Evolutionary conservation across 2,329 filamentous ascomycete species (phyloP).

Genomic region (Hirsutella minnesotensis): DNA sequence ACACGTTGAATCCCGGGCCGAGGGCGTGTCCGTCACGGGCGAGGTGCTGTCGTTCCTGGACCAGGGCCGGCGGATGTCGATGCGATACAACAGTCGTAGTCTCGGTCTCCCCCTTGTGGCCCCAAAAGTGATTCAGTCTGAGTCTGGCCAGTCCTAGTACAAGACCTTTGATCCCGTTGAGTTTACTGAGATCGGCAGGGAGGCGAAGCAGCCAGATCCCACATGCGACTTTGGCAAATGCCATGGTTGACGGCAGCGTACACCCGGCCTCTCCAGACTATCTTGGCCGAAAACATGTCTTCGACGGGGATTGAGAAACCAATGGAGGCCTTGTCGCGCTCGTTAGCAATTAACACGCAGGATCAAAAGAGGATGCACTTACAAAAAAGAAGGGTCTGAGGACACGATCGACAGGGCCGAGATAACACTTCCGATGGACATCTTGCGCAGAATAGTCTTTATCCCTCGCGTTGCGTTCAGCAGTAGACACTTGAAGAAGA

Average conservation of each 20-base stretch:
- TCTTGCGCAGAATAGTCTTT: neutral
- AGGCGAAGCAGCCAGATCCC: constrained; percentile 41
- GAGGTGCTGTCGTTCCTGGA: neutral
- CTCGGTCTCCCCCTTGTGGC: neutral
- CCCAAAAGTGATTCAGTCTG: neutral
- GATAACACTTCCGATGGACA: neutral
- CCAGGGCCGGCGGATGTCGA: neutral
- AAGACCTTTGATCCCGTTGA: neutral
- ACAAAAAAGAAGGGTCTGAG: neutral
- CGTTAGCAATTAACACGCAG: neutral
- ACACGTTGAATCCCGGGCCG: neutral
- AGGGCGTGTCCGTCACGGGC: neutral
- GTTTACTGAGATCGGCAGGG: neutral
- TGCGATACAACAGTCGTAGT: neutral
- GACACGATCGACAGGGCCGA: neutral
- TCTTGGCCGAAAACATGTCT: constrained; percentile 48
- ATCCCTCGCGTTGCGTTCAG: neutral
- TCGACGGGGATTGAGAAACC: constrained; percentile 70
- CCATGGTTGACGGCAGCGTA: constrained; percentile 66
- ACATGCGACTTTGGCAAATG: constrained; percentile 46
- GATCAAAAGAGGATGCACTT: neutral
- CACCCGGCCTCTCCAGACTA: constrained; percentile 62
- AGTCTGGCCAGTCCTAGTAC: neutral
- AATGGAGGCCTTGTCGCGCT: constrained; percentile 39
- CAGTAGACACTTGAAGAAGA: no score